Percentiles rank a stretch among this genome's conserved stretches.
These are phyloP conservation scores for Gentiana straminea DNA, from an alignment of 257 asterid genomes.

Conservation along the genomic window DNA sequence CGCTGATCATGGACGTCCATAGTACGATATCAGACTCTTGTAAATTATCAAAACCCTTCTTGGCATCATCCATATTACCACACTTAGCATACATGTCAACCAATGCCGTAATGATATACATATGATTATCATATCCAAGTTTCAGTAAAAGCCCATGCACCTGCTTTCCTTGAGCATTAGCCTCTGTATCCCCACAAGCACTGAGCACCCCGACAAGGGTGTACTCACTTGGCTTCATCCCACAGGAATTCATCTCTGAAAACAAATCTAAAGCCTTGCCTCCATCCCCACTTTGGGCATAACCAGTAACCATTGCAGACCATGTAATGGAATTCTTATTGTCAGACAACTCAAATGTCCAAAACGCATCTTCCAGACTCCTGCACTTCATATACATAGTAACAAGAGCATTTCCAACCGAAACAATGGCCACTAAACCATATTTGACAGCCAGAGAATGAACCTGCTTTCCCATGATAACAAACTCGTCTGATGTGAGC, in stretches of 20 bases:
- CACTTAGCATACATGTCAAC: conserved; percentile 91
- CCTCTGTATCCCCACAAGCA: conserved; percentile 59
- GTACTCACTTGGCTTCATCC: conserved; percentile 61
- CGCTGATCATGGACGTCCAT: conserved; percentile 86
- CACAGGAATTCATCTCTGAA: conserved; percentile 49
- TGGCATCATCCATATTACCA: conserved; percentile 50
- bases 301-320: conserved; percentile 89
- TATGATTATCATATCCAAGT: conserved; percentile 57
- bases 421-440: conserved; percentile 32
- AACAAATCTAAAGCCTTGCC: conserved; percentile 54
- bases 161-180: conserved; percentile 46
- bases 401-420: conserved; percentile 72
- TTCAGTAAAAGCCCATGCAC: conserved; percentile 56
- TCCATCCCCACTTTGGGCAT: conserved; percentile 59
- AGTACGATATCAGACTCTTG: conserved; percentile 56
- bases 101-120: conserved; percentile 63
- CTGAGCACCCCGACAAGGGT: conserved; percentile 81
- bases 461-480: conserved; percentile 44
- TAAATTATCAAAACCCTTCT: conserved; percentile 49
- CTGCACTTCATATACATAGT: conserved; percentile 84
- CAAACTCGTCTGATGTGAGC: conserved; percentile 27
- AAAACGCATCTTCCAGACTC: conserved; percentile 37
- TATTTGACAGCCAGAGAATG: conserved; percentile 49
- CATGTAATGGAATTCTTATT: conserved; percentile 62
- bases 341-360: conserved; percentile 37